Conservation (phyloP, 2,329 filamentous ascomycete species). For the Fusarium palustre region DNA sequence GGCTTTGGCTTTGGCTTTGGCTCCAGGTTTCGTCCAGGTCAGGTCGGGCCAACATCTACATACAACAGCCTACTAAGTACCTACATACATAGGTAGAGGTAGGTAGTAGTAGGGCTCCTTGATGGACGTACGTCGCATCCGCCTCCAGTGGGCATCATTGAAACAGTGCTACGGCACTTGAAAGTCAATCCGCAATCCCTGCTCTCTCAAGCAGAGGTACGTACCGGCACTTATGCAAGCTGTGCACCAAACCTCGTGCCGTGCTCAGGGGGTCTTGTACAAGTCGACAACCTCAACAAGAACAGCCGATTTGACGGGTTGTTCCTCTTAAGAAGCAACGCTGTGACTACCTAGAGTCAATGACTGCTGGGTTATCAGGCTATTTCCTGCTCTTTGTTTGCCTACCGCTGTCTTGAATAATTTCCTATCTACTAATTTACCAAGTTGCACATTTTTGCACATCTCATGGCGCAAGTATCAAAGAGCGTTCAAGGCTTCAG, state of each 20-base stretch:
- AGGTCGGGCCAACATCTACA: slow-evolving; percentile 10
- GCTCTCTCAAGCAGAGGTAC: neutral
- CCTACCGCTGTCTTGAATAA: neutral
- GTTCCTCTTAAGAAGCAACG: neutral
- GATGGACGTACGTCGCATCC: neutral
- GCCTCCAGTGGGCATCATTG: slow-evolving; percentile 3
- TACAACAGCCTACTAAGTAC: neutral
- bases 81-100: slow-evolving; percentile 1
- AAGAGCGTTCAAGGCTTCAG: neutral
- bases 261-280: slow-evolving; percentile 1
- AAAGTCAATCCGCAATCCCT: neutral
- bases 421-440: neutral
- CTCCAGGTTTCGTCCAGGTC: neutral
- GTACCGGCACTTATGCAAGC: neutral
- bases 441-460: neutral
- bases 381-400: neutral
- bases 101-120: slow-evolving; percentile 2
- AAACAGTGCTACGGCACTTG: slow-evolving; percentile 8
- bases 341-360: neutral
- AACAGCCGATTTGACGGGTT: neutral
- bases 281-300: neutral
- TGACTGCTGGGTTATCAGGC: neutral
- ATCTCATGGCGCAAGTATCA: neutral
- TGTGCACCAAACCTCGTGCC: slow-evolving; percentile 1
- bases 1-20: neutral